Conservation (phyloP, 75 land plant genomes). For the Cupressus sempervirens region DNA sequence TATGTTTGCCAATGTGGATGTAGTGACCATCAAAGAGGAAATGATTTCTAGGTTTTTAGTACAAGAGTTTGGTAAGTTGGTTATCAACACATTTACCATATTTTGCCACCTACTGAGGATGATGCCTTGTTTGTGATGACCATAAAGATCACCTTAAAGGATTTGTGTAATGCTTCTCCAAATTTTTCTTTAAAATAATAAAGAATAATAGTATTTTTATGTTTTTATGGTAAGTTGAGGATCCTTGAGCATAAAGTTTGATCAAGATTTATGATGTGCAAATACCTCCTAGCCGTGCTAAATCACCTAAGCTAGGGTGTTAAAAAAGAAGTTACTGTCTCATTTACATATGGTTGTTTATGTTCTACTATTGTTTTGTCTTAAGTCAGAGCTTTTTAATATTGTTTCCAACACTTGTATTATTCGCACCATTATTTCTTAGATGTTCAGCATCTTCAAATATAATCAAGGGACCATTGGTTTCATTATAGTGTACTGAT, state of each 20-base stretch:
- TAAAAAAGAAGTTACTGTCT: conserved; percentile 3
- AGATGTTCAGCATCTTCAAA: no score
- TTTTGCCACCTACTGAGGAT: background rate
- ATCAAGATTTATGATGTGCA: conserved; percentile 9
- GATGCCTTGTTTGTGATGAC: background rate
- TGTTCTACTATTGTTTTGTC: no score
- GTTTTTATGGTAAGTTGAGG: background rate
- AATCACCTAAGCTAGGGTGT: conserved; percentile 13
- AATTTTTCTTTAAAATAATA: background rate
- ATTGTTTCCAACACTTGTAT: no score
- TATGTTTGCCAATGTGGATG: background rate
- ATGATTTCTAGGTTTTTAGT: background rate
- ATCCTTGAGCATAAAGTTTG: background rate
- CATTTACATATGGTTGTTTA: no score
- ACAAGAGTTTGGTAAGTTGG: background rate
- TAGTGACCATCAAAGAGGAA: background rate
- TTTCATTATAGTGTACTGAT: no score
- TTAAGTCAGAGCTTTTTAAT: no score
- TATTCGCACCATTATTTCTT: no score
- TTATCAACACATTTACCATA: background rate
- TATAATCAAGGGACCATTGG: no score
- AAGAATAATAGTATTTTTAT: background rate
- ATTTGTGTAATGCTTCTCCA: background rate
- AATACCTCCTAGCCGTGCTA: conserved; percentile 13
- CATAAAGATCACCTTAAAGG: no score